phyloP scores from a whole-genome alignment of 2,329 filamentous ascomycete species.

The Capronia coronata region DNA sequence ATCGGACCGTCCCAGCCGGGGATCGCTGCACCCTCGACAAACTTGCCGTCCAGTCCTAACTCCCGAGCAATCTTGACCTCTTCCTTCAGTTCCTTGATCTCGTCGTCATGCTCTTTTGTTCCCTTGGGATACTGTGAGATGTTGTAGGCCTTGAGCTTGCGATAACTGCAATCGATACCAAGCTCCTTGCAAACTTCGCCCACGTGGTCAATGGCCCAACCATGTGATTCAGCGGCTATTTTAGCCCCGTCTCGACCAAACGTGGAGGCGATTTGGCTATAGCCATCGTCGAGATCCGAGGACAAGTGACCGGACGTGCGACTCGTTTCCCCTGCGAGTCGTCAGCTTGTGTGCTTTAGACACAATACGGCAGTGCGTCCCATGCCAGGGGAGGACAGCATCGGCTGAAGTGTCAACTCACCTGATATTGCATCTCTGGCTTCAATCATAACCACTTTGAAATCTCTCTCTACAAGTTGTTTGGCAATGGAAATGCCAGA shows the following conservation, averaged over 20 bases:
- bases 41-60: slow-evolving; percentile 39
- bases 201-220: slow-evolving; percentile 48
- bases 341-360: not conserved
- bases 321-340: slow-evolving; percentile 44
- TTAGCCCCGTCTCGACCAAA: slow-evolving; percentile 47
- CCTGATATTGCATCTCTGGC: slow-evolving; percentile 45
- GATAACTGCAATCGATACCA: slow-evolving; percentile 53
- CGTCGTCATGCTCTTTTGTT: slow-evolving; percentile 41
- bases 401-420: not conserved
- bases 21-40: slow-evolving; percentile 42
- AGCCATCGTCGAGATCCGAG: slow-evolving; percentile 51
- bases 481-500: slow-evolving; percentile 48
- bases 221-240: slow-evolving; percentile 48
- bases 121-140: slow-evolving; percentile 45
- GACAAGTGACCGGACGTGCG: slow-evolving; percentile 51
- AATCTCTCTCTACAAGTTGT: slow-evolving; percentile 47
- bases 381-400: not conserved
- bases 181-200: slow-evolving; percentile 46
- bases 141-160: slow-evolving; percentile 45
- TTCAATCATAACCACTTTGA: slow-evolving; percentile 48
- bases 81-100: slow-evolving; percentile 41
- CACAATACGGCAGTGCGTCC: too few species aligned
- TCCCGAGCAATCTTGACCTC: slow-evolving; percentile 43
- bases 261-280: slow-evolving; percentile 46
- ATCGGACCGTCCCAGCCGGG: slow-evolving; percentile 47